Conservation (phyloP, 257 asterid species). For the Fraxinus cuspidata region DNA sequence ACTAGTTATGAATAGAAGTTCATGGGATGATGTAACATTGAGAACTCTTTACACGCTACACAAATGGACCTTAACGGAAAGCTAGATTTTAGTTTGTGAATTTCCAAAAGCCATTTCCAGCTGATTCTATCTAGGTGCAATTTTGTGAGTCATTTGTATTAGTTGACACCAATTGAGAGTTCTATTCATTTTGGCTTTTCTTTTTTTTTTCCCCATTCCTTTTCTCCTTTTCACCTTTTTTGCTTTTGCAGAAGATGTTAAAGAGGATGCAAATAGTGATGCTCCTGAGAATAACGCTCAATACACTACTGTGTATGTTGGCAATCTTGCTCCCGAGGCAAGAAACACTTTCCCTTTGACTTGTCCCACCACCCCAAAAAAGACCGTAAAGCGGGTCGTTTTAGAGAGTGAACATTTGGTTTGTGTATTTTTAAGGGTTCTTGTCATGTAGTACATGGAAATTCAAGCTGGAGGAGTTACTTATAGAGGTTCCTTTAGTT, state of each 20-base stretch:
- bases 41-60: not conserved
- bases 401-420: not conserved
- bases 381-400: not conserved
- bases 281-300: constrained; percentile 94
- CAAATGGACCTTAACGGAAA: not conserved
- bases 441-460: not conserved
- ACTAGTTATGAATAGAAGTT: no score
- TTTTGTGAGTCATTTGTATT: not conserved
- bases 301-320: constrained; percentile 85
- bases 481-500: not conserved
- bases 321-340: constrained; percentile 93
- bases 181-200: not conserved
- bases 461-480: not conserved
- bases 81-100: not conserved
- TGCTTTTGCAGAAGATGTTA: constrained; percentile 68
- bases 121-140: not conserved
- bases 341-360: constrained; percentile 16
- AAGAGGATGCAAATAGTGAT: constrained; percentile 64
- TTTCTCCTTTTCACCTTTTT: not conserved
- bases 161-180: not conserved
- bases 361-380: not conserved
- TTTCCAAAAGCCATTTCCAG: not conserved
- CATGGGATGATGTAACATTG: not conserved
- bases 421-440: constrained; percentile 8
- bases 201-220: not conserved